Conservation (phyloP, 768 basidiomycete species). For the Amanita inopinata region DNA sequence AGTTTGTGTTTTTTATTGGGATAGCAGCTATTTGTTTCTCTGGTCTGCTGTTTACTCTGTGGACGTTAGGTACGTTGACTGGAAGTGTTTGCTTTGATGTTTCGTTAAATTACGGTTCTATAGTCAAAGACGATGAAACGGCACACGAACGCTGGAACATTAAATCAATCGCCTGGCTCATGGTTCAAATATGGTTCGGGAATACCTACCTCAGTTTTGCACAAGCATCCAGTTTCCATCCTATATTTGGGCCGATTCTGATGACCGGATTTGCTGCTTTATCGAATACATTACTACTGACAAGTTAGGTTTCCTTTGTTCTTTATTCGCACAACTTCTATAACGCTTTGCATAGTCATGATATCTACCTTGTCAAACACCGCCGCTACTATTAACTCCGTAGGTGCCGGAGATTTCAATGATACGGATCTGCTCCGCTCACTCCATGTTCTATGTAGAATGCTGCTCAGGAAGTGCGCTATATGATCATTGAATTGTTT, state of each 20-base stretch:
- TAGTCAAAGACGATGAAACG: constrained; percentile 21
- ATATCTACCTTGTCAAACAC: constrained; percentile 91
- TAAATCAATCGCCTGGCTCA: constrained; percentile 66
- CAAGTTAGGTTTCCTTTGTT: constrained; percentile 44
- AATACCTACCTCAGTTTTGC: constrained; percentile 56
- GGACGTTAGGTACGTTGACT: constrained; percentile 30
- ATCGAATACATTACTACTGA: constrained; percentile 69
- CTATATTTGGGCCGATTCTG: constrained; percentile 64
- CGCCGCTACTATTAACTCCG: constrained; percentile 70
- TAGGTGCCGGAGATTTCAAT: constrained; percentile 16
- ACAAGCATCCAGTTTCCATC: constrained; percentile 52
- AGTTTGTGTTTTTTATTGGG: constrained; percentile 71
- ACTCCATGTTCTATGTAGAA: constrained; percentile 26
- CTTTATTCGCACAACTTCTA: background rate
- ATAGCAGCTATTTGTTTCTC: constrained; percentile 78
- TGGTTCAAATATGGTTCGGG: constrained; percentile 85
- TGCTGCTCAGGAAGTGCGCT: constrained; percentile 36
- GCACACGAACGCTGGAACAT: constrained; percentile 23
- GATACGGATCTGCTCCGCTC: background rate
- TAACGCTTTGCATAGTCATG: constrained; percentile 38
- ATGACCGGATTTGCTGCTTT: constrained; percentile 77
- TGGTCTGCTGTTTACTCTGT: constrained; percentile 49
- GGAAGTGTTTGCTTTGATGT: background rate
- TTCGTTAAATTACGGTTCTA: background rate
- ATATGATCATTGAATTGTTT: constrained; percentile 17